Evolutionary conservation across 129 eudicot genomes (phyloP).

Genomic region (Flaveria ramosissima): DNA sequence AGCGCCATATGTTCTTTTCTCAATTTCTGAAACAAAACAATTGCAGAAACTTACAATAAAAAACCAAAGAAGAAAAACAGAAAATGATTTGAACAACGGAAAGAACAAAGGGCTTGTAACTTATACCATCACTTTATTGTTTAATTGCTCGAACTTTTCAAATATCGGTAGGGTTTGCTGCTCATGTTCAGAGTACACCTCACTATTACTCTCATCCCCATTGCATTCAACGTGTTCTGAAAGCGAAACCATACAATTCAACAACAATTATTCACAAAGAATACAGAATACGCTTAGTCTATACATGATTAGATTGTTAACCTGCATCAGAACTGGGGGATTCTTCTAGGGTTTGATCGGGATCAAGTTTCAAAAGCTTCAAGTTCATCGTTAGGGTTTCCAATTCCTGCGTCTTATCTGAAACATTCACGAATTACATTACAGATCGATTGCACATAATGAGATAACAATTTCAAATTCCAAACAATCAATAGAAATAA

Average conservation of each 20-base stretch:
- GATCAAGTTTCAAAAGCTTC: constrained; percentile 30
- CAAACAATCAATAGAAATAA: neutral
- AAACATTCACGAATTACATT: neutral
- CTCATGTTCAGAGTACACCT: constrained; percentile 38
- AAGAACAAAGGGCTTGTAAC: neutral
- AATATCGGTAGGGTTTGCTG: constrained; percentile 60
- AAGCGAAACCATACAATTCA: neutral
- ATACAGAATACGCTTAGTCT: neutral
- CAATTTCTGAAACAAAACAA: constrained; percentile 49
- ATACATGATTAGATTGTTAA: neutral
- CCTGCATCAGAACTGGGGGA: constrained; percentile 26
- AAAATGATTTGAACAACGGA: neutral
- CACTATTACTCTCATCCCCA: constrained; percentile 40
- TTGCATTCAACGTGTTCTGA: neutral
- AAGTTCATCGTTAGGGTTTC: constrained; percentile 28
- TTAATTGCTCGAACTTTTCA: constrained; percentile 56
- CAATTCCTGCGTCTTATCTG: constrained; percentile 22
- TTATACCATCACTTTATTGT: constrained; percentile 63
- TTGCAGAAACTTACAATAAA: neutral
- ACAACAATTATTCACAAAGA: neutral
- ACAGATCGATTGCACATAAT: constrained; percentile 6
- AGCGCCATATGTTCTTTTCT: constrained; percentile 63
- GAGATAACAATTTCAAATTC: constrained; percentile 3
- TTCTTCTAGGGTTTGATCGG: constrained; percentile 41
- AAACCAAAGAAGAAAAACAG: neutral